A percentile compares a stretch with the other conserved stretches of the same genome.
Evolutionary conservation across 768 basidiomycete genomes (phyloP).

Genomic region (Hirschioporus abietinus): DNA sequence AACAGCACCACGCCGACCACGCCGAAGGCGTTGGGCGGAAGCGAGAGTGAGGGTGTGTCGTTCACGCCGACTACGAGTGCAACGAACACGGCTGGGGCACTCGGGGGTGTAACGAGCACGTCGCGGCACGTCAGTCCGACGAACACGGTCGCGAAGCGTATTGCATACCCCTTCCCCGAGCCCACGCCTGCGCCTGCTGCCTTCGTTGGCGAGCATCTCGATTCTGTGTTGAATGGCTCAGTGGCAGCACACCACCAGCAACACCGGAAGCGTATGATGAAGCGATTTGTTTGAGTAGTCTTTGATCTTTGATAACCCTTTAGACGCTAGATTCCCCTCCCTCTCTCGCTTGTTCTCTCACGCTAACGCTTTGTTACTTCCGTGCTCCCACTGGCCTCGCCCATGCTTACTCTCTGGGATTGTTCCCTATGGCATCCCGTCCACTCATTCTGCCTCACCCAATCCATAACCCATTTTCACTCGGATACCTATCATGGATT

Average conservation of each 20-base stretch:
- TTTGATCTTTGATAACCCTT: neutral
- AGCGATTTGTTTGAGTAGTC: neutral
- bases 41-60: conserved; percentile 37
- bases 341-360: neutral
- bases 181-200: neutral
- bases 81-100: conserved; percentile 17
- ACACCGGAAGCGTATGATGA: neutral
- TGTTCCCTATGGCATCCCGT: neutral
- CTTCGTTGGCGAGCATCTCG: neutral
- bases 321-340: neutral
- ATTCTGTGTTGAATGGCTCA: neutral
- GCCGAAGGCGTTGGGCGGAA: conserved; percentile 64
- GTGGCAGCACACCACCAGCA: neutral
- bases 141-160: conserved; percentile 45
- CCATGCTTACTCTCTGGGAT: neutral
- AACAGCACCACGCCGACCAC: conserved; percentile 40
- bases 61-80: conserved; percentile 15
- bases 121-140: conserved; percentile 54
- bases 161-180: neutral
- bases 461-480: neutral
- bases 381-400: too few relatives aligned
- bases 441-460: neutral
- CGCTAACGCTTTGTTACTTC: neutral
- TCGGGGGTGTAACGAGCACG: conserved; percentile 11
- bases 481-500: neutral